A percentile compares a stretch with the other conserved stretches of the same genome.
Conservation (phyloP, 495 filamentous ascomycete species). For the Annulohypoxylon bovei region DNA sequence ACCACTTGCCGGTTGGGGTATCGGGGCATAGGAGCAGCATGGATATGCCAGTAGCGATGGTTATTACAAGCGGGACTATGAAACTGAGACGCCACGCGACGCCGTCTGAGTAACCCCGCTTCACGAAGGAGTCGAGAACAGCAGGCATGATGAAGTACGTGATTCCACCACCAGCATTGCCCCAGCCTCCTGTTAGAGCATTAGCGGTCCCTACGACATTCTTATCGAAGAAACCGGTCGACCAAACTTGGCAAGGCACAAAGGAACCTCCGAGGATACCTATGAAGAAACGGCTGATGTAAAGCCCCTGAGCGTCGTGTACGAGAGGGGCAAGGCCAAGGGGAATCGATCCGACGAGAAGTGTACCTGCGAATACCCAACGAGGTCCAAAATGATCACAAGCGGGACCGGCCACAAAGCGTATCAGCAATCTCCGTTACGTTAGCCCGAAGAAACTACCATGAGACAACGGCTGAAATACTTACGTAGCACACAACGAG, state of each 20-base stretch:
- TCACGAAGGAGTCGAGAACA: slow-evolving; percentile 82
- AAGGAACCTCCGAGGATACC: slow-evolving; percentile 92
- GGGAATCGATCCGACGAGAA: slow-evolving; percentile 82
- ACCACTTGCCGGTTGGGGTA: slow-evolving; percentile 85
- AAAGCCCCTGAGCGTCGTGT: slow-evolving; percentile 72
- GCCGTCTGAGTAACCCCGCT: slow-evolving; percentile 66
- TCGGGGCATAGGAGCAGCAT: slow-evolving; percentile 84
- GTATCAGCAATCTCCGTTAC: slow-evolving; percentile 72
- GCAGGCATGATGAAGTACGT: slow-evolving; percentile 94
- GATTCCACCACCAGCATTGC: slow-evolving; percentile 92
- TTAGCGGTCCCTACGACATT: slow-evolving; percentile 93
- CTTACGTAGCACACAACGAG: slow-evolving; percentile 85
- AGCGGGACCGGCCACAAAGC: slow-evolving; percentile 81
- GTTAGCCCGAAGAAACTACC: slow-evolving; percentile 10
- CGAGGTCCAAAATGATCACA: slow-evolving; percentile 90
- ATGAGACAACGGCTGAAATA: slow-evolving; percentile 15
- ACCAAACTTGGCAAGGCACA: slow-evolving; percentile 97
- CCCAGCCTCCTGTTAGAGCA: slow-evolving; percentile 83
- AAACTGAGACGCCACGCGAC: slow-evolving; percentile 87
- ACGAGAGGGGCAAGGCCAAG: slow-evolving; percentile 85
- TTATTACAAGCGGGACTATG: slow-evolving; percentile 82
- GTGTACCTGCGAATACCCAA: slow-evolving; percentile 76
- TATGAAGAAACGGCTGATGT: slow-evolving; percentile 87
- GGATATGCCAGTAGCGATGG: slow-evolving; percentile 68
- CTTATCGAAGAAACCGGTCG: slow-evolving; percentile 95